Conservation (phyloP, 73 alveolate species). For the Paramecium bursaria region DNA sequence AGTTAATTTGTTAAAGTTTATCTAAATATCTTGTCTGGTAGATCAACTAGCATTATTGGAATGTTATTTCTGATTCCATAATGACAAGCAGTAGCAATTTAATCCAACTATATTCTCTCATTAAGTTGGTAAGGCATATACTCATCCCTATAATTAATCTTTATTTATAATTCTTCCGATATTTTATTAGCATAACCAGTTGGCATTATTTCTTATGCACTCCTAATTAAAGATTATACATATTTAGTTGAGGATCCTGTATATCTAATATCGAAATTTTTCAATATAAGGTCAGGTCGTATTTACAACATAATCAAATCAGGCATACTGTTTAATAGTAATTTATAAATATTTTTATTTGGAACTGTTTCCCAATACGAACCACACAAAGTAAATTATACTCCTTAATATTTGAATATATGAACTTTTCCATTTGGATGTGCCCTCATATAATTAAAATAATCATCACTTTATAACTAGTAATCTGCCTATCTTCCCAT, state of each 20-base stretch:
- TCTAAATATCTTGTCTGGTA: conserved; percentile 59
- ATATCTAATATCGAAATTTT: conserved; percentile 38
- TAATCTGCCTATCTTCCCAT: not conserved
- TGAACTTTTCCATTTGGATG: conserved; percentile 67
- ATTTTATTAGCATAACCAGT: conserved; percentile 51
- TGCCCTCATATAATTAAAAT: not conserved
- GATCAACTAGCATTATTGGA: conserved; percentile 52
- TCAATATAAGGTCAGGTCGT: conserved; percentile 62
- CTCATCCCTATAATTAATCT: not conserved
- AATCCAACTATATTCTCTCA: conserved; percentile 51
- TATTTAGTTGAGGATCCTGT: conserved; percentile 37
- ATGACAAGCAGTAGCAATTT: conserved; percentile 56
- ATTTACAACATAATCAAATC: conserved; percentile 57
- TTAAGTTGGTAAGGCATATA: conserved; percentile 36
- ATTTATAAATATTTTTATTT: conserved; percentile 41
- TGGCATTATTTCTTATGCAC: conserved; percentile 51
- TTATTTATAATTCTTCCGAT: not conserved
- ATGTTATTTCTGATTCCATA: conserved; percentile 60
- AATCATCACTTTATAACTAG: not conserved
- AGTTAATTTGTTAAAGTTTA: conserved; percentile 30
- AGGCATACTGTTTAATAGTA: conserved; percentile 51
- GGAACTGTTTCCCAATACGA: conserved; percentile 64
- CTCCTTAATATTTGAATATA: conserved; percentile 58
- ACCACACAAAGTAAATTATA: conserved; percentile 61
- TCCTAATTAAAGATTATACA: not conserved